Evolutionary conservation across 371 early-diverging fungal species (phyloP).

Genomic region (Lichtheimia hyalospora): DNA sequence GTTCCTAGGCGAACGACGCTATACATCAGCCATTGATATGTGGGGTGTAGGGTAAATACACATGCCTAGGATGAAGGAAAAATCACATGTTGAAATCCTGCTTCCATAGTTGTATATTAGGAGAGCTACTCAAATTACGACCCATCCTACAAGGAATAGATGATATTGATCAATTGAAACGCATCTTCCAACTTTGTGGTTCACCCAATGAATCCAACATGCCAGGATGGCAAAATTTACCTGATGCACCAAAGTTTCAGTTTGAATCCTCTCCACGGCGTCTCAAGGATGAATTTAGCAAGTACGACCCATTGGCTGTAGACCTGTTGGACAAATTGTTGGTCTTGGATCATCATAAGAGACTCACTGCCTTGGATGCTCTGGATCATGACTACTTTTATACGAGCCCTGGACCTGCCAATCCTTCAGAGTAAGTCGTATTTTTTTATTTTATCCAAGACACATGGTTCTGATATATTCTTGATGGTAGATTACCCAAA

Average conservation of each 20-base stretch:
- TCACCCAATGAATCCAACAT: slow-evolving; percentile 72
- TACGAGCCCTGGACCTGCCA: slow-evolving; percentile 58
- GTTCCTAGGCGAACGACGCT: slow-evolving; percentile 82
- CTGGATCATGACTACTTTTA: slow-evolving; percentile 76
- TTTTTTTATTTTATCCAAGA: slow-evolving; percentile 3
- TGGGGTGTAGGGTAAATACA: slow-evolving; percentile 93
- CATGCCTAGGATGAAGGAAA: not conserved
- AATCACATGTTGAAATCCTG: not conserved
- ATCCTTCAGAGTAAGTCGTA: slow-evolving; percentile 49
- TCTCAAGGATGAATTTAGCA: slow-evolving; percentile 56
- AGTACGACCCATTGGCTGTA: slow-evolving; percentile 54
- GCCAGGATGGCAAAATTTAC: slow-evolving; percentile 72
- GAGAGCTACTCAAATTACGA: slow-evolving; percentile 77
- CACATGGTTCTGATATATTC: not conserved
- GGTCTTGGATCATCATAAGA: slow-evolving; percentile 69
- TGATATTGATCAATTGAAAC: slow-evolving; percentile 82
- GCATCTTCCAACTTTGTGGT: slow-evolving; percentile 81
- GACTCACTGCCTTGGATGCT: slow-evolving; percentile 76
- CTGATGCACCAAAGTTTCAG: slow-evolving; percentile 54
- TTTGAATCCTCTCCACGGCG: slow-evolving; percentile 48
- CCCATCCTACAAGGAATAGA: slow-evolving; percentile 81
- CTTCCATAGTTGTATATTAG: slow-evolving; percentile 68
- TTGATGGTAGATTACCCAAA: slow-evolving; percentile 48
- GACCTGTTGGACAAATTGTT: slow-evolving; percentile 79
- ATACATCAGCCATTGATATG: slow-evolving; percentile 93